Evolutionary conservation across 805 yeast genomes (phyloP), one percentile per base, ranked within the genome.

Genomic region (Metschnikowia henanensis): DNA sequence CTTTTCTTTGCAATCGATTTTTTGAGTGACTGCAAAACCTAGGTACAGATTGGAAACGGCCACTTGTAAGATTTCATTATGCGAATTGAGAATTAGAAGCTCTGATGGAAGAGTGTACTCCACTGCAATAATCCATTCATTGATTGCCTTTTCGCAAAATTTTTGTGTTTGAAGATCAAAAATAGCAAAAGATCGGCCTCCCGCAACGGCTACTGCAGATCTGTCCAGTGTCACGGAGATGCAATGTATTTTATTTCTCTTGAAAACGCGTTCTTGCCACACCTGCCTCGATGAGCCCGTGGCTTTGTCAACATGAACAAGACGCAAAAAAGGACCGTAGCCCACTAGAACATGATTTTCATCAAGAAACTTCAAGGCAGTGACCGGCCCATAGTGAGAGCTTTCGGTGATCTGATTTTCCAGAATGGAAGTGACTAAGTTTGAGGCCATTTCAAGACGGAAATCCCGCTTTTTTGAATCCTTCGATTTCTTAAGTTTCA

Each of bases 211-310:
- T 0, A 78, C 52, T 4, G 71, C 52, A 0, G 59, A 46, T 1
- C 65, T 62, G 5, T 60, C 62, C 7, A 35, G 34, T 18, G 52
- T 41, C 2, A 79, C 60, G 2, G 73, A 61, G 25, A 92, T 79
- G n/a, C 88, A 86, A 59, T 92, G 97, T 29, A 92, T 81, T 58
- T 89, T 91, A 63, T 88, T 87, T 41, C 81, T 71, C n/a, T 63
- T 60, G 60, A 92, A 86, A 1, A 87, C 61, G 41, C 72, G 70
- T 30, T 66, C 63, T 17, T 65, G 58, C 43, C 58, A 61, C 2
- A 79, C 21, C 17, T 77, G 60, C 18, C 57, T 42, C 5, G 71
- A 69, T 0, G 67, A 57, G 17, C 39, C 31, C 18, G 36, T 20
- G 30, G 39, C 42, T 5, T 47, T 40, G 13, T 52, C 57, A 57